Conservation (phyloP, 768 basidiomycete species). For the Collybiopsis confluens region DNA sequence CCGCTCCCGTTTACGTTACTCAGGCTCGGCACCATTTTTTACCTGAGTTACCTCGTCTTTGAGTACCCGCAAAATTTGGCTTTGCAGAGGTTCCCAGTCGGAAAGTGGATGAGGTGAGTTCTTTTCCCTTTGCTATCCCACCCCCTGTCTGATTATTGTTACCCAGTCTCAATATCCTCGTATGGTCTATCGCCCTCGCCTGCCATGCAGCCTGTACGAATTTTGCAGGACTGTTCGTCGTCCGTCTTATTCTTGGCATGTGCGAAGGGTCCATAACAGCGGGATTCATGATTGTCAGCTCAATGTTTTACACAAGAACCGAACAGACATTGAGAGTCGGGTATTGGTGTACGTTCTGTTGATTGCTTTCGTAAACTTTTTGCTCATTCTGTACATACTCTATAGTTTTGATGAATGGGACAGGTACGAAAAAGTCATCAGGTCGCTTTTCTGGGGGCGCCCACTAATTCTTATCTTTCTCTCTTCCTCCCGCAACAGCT, state of each 20-base stretch:
- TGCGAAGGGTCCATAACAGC: conserved; percentile 75
- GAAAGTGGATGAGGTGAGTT: conserved; percentile 73
- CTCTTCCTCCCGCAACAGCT: conserved; percentile 36
- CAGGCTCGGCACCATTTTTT: conserved; percentile 76
- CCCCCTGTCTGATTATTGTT: not conserved
- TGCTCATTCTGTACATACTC: not conserved
- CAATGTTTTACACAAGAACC: conserved; percentile 73
- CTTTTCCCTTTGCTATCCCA: not conserved
- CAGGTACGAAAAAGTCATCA: conserved; percentile 31
- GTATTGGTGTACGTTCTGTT: conserved; percentile 61
- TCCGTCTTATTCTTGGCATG: conserved; percentile 62
- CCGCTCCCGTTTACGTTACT: not conserved
- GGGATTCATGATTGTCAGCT: conserved; percentile 71
- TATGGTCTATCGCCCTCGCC: conserved; percentile 63
- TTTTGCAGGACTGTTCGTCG: conserved; percentile 60
- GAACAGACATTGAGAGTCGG: conserved; percentile 70
- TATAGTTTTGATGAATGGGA: conserved; percentile 77
- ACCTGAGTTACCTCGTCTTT: conserved; percentile 64
- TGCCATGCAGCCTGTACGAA: conserved; percentile 68
- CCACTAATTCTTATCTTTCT: not conserved
- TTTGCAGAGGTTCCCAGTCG: conserved; percentile 69
- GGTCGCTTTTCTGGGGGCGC: not conserved
- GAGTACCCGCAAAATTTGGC: conserved; percentile 74
- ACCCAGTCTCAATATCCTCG: conserved; percentile 55
- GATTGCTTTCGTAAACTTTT: not conserved